Base-by-base conservation (phyloP, 192 early-diverging fungal species). In the Coemansia sp. region DNA sequence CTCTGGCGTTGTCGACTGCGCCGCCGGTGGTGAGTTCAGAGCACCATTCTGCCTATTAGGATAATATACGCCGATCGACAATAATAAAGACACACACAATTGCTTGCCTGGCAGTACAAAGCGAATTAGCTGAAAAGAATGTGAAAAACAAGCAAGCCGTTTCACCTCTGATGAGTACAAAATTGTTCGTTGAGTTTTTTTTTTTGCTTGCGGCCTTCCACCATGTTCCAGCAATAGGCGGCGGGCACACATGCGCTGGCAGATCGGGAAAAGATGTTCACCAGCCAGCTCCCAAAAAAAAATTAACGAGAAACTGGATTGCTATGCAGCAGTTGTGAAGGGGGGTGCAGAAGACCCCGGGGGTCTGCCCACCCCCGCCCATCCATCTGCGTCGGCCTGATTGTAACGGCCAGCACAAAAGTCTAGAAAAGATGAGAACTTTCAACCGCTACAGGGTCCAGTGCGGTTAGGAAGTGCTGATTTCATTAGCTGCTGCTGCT, bases 361-460 rank as follows among this genome's bases (percentile, higher is more conserved):
- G 50, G 50, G 9, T 27, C n/a, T 12, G 25, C 50, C 25, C 50
- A 53, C 50, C 51, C 51, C 51, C 51, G 46, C 55, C 27, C 31
- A 17, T 31, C 62, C 62, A 44, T 45, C 44, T 39, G 59, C 59
- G 6, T 58, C 15, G 27, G 55, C 55, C 55, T 34, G 55, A 58
- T 58, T 58, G 55, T 58, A 32, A 32, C 23, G 12, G 55, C 55
- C 46, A 29, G 27, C 27, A 55, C 42, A 58, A 58, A 58, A 58
- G 55, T 58, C 27, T 58, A 58, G 29, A 31, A 55, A 53, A 48
- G 31, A 23, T 21, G n/a, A 17, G 10, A 21, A 59, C 38, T 57
- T 38, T 57, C 21, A 50, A 44, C 15, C 23, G 46, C 51, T 42
- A 60, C 66, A 68, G 66, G 66, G 66, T 68, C 66, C 66, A 60